These are phyloP conservation scores for Acephala macrosclerotiorum DNA, from an alignment of 2,329 filamentous ascomycete genomes.

Conservation along the genomic window DNA sequence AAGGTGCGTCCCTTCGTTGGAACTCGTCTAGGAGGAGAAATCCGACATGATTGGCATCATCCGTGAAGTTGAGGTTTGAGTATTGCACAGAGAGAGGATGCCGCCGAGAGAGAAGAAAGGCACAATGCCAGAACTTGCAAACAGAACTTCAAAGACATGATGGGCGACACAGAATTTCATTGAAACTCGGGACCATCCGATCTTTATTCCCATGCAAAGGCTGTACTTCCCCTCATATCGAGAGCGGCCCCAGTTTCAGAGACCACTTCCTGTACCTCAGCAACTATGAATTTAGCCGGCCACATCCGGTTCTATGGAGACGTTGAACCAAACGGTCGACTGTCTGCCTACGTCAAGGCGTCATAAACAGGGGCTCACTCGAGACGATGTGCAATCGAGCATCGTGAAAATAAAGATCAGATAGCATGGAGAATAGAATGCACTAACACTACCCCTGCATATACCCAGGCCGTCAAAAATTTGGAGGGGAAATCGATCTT, in stretches of 20 bases:
- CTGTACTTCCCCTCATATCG: slow-evolving; percentile 17
- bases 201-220: slow-evolving; percentile 5
- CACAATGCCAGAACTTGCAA: slow-evolving; percentile 10
- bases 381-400: neutral
- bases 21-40: slow-evolving; percentile 57
- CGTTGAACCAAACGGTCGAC: neutral
- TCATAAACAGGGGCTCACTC: neutral
- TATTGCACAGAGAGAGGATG: slow-evolving; percentile 41
- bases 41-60: slow-evolving; percentile 59
- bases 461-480: slow-evolving; percentile 19
- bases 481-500: slow-evolving; percentile 12
- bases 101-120: slow-evolving; percentile 7
- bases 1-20: slow-evolving; percentile 46
- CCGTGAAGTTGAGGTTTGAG: slow-evolving; percentile 56
- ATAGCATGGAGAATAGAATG: neutral
- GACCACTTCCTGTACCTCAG: slow-evolving; percentile 8
- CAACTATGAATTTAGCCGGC: slow-evolving; percentile 8
- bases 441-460: neutral
- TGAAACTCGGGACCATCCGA: slow-evolving; percentile 4
- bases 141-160: slow-evolving; percentile 9
- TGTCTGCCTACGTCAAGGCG: neutral
- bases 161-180: slow-evolving; percentile 1
- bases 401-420: neutral
- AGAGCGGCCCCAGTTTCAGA: slow-evolving; percentile 3
- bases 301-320: slow-evolving; percentile 3